These are phyloP conservation scores for Elongisporangium prolatum DNA, from an alignment of 352 stramenopile genomes.

Conservation along the genomic window DNA sequence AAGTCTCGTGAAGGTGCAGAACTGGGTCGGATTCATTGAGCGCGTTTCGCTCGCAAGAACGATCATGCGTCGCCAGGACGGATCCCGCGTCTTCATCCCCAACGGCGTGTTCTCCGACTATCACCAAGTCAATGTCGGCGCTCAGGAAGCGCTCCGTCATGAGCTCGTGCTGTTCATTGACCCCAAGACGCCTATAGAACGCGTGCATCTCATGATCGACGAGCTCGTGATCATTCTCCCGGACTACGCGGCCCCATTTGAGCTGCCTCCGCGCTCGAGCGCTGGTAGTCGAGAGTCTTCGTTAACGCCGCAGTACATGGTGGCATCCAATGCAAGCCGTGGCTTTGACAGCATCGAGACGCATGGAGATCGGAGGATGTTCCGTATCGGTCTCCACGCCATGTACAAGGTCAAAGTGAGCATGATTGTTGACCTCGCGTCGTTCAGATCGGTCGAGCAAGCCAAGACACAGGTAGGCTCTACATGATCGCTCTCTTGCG, in stretches of 20 bases:
- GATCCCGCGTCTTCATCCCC: constrained; percentile 68
- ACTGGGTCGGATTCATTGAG: constrained; percentile 63
- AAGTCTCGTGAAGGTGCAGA: constrained; percentile 49
- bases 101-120: constrained; percentile 78
- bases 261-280: constrained; percentile 9
- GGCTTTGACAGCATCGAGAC: constrained; percentile 25
- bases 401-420: constrained; percentile 67
- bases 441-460: constrained; percentile 47
- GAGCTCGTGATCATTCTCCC: constrained; percentile 26
- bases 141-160: constrained; percentile 45
- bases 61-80: constrained; percentile 57
- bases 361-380: constrained; percentile 11
- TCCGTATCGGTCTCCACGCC: constrained; percentile 38
- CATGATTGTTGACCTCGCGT: constrained; percentile 43
- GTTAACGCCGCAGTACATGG: constrained; percentile 15
- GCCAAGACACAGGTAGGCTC: constrained; percentile 57
- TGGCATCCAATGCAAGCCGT: constrained; percentile 15
- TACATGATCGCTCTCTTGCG: neutral
- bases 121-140: constrained; percentile 59
- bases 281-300: constrained; percentile 10
- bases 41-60: constrained; percentile 71
- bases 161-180: constrained; percentile 41
- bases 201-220: constrained; percentile 39
- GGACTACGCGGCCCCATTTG: constrained; percentile 23
- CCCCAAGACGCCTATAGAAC: constrained; percentile 28